Conservation (phyloP, 352 stramenopile species). For the Phytophthora foliorum region DNA sequence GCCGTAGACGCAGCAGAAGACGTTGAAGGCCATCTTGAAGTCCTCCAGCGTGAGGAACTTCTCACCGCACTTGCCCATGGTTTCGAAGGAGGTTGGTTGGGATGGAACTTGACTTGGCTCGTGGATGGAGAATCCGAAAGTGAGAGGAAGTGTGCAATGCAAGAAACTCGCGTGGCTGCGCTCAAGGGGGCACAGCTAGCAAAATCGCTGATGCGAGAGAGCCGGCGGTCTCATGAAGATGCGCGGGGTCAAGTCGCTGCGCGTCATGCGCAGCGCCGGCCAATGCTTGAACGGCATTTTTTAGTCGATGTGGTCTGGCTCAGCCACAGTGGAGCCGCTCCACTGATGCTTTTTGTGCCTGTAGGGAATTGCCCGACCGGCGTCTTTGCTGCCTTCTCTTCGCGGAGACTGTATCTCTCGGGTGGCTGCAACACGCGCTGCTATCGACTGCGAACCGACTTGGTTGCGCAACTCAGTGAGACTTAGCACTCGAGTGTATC, state of each 20-base stretch:
- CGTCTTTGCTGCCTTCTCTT: neutral
- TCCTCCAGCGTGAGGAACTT: constrained; percentile 55
- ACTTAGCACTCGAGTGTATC: neutral
- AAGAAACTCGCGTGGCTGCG: neutral
- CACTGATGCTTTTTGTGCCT: neutral
- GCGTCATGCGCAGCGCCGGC: constrained; percentile 12
- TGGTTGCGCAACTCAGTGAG: neutral
- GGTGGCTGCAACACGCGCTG: neutral
- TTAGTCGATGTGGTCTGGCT: constrained; percentile 20
- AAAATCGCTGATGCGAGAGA: constrained; percentile 29
- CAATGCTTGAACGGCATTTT: constrained; percentile 22
- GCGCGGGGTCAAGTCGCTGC: constrained; percentile 22
- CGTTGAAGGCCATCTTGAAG: no score
- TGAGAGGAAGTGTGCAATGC: constrained; percentile 10
- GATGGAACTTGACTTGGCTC: constrained; percentile 15
- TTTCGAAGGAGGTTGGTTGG: neutral
- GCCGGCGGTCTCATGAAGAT: constrained; percentile 21
- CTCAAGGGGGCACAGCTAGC: constrained; percentile 21
- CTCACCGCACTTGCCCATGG: constrained; percentile 31
- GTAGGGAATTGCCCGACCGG: neutral
- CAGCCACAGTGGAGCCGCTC: neutral
- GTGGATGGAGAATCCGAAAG: constrained; percentile 30
- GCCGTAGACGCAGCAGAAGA: no score
- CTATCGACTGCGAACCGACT: neutral
- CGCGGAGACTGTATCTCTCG: constrained; percentile 17